Conservation (phyloP, 2,329 filamentous ascomycete genomes). For the Fusarium udum region DNA sequence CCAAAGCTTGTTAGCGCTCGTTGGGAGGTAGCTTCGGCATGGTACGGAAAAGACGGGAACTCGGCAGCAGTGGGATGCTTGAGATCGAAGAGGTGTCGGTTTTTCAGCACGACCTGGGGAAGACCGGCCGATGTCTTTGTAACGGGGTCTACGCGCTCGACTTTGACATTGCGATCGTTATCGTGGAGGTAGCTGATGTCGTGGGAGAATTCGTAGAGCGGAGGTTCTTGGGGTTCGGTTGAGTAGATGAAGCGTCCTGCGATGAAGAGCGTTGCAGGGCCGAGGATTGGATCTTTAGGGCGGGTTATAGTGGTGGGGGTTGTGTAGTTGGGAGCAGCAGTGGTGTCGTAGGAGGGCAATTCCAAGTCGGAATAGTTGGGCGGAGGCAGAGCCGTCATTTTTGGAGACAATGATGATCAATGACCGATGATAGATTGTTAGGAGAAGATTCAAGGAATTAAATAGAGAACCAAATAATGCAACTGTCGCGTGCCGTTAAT, state of each 20-base stretch:
- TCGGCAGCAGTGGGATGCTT: slow-evolving; percentile 45
- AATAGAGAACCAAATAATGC: neutral
- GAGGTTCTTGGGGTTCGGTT: slow-evolving; percentile 40
- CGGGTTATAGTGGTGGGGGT: slow-evolving; percentile 6
- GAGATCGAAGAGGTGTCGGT: slow-evolving; percentile 49
- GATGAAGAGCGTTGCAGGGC: slow-evolving; percentile 47
- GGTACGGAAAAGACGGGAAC: slow-evolving; percentile 45
- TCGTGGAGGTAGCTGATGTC: slow-evolving; percentile 47
- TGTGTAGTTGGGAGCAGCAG: slow-evolving; percentile 3
- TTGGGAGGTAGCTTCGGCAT: slow-evolving; percentile 47
- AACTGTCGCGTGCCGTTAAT: slow-evolving; percentile 21
- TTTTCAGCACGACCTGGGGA: slow-evolving; percentile 42
- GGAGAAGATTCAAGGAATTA: neutral
- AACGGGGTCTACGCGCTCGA: slow-evolving; percentile 46
- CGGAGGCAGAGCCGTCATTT: slow-evolving; percentile 30
- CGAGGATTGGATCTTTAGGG: slow-evolving; percentile 26
- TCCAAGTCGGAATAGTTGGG: slow-evolving; percentile 14
- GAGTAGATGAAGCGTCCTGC: slow-evolving; percentile 50
- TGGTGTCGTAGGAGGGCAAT: slow-evolving; percentile 40
- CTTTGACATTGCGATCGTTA: slow-evolving; percentile 43
- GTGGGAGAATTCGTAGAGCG: slow-evolving; percentile 51
- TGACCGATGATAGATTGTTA: neutral
- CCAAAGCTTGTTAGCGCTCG: slow-evolving; percentile 45
- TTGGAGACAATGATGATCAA: neutral
- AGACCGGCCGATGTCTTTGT: slow-evolving; percentile 36